Evolutionary conservation across 108 stramenopile species (phyloP).

Genomic region (Poteriospumella lacustris): DNA sequence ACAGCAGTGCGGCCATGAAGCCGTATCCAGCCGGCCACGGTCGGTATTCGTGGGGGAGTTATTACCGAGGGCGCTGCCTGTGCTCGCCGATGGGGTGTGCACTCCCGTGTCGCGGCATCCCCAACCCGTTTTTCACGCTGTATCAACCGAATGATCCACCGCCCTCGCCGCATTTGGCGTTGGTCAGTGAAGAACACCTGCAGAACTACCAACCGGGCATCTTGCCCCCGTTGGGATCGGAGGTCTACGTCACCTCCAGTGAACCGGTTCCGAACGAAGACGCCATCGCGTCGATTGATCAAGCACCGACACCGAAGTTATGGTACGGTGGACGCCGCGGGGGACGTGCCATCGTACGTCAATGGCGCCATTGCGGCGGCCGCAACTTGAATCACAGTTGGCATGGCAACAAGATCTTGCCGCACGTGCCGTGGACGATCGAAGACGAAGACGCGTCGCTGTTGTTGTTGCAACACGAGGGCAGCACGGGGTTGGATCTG

Average conservation of each 20-base stretch:
- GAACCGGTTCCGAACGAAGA: not conserved
- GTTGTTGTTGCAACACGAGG: conserved; percentile 78
- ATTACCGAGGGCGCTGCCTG: not conserved
- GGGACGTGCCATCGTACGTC: not conserved
- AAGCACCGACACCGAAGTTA: not conserved
- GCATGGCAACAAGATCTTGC: conserved; percentile 6
- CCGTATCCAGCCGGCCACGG: not conserved
- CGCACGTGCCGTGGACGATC: not conserved
- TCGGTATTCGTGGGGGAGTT: not conserved
- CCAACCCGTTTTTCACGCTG: not conserved
- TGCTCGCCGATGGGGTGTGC: not conserved
- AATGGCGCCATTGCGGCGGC: not conserved
- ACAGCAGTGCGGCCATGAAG: not conserved
- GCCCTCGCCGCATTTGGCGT: no score
- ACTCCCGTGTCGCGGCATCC: not conserved
- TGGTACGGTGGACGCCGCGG: not conserved
- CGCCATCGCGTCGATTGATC: not conserved
- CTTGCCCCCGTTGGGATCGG: not conserved
- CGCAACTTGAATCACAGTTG: not conserved
- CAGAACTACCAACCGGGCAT: not conserved
- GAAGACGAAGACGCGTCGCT: conserved; percentile 52
- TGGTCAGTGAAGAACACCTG: not conserved
- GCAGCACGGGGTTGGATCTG: conserved; percentile 81
- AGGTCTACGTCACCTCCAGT: not conserved
- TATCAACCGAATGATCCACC: not conserved